Evolutionary conservation across 1,139 yeast genomes (phyloP).

Genomic region (Magnusiomyces paraingens): DNA sequence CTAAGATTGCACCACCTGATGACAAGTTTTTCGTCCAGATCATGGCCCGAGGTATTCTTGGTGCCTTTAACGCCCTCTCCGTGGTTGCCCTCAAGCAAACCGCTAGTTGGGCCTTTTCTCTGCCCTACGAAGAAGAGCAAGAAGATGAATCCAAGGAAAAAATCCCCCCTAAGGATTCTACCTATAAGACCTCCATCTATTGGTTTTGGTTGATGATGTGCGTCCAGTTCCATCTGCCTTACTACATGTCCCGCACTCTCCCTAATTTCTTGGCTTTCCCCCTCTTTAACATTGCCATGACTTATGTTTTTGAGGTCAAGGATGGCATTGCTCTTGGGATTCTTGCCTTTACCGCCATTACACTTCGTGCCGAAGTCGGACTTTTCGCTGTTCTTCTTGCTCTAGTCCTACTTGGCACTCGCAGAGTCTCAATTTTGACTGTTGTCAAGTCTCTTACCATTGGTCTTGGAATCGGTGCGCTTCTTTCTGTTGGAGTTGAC

Average conservation of each 20-base stretch:
- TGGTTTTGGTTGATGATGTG: conserved; percentile 57
- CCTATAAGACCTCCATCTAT: neutral
- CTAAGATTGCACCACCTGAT: conserved; percentile 24
- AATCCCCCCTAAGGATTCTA: conserved; percentile 13
- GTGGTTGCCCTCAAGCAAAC: conserved; percentile 26
- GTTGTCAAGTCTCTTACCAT: conserved; percentile 39
- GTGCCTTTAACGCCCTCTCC: conserved; percentile 29
- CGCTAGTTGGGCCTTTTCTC: conserved; percentile 16
- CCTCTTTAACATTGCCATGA: conserved; percentile 50
- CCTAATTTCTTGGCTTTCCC: conserved; percentile 88
- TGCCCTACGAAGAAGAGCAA: neutral
- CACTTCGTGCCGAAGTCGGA: conserved; percentile 69
- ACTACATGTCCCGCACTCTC: conserved; percentile 70
- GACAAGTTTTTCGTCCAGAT: conserved; percentile 37
- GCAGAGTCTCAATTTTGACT: conserved; percentile 37
- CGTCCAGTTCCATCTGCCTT: conserved; percentile 74
- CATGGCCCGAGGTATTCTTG: conserved; percentile 32
- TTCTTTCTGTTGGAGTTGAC: conserved; percentile 51
- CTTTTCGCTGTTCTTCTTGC: conserved; percentile 47
- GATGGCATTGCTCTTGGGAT: conserved; percentile 47
- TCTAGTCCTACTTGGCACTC: conserved; percentile 29
- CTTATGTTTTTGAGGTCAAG: conserved; percentile 47
- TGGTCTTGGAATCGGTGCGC: conserved; percentile 53
- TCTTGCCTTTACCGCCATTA: conserved; percentile 56
- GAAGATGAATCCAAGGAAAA: neutral